Evolutionary conservation across 495 filamentous ascomycete genomes (phyloP), one percentile per base, ranked within the genome.

Genomic region (Hyaloscypha finlandica): DNA sequence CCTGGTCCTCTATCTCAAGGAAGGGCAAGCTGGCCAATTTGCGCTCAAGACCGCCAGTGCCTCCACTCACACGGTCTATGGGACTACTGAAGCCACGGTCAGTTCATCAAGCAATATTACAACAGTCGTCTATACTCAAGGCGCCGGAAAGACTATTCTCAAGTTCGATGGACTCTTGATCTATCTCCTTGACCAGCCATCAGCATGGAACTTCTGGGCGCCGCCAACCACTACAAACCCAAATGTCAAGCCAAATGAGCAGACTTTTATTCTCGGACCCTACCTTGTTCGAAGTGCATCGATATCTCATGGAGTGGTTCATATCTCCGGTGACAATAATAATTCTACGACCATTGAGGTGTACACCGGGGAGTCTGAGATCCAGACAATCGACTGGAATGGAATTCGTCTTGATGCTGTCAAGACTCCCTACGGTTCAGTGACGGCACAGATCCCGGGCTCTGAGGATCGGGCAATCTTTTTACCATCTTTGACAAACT

Each of bases 311-410:
- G 61, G 61, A 45, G 64, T 69, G 37, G 63, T 73, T 20, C n/a
- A 68, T 76, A 65, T 93, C 8, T 83, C 81, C 29, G 90, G 88
- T 6, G 90, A 93, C 67, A 81, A 88, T 72, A 88, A 90, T 70
- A 79, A 80, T 33, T 85, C 88, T 3, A 89, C 88, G 4, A 74
- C 80, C 0, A 77, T 93, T 12, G 86, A 90, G 67, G 81, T 90
- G 30, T 86, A 88, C 19, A 83, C 82, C 2, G 85, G 86, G 9
- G 64, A 67, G 33, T 62, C 76, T 19, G 70, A 66, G 6, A 80
- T 86, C 11, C 77, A 80, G 48, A 81, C 77, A 2, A 77, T 92
- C n/a, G 79, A 79, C 53, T 88, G 90, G 80, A 92, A 92, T 70
- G 86, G 86, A 31, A 65, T 81, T 14, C 58, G 73, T 0, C 74